phyloP scores from a whole-genome alignment of 2,329 filamentous ascomycete genomes.

The Aspergillus ibericus region DNA sequence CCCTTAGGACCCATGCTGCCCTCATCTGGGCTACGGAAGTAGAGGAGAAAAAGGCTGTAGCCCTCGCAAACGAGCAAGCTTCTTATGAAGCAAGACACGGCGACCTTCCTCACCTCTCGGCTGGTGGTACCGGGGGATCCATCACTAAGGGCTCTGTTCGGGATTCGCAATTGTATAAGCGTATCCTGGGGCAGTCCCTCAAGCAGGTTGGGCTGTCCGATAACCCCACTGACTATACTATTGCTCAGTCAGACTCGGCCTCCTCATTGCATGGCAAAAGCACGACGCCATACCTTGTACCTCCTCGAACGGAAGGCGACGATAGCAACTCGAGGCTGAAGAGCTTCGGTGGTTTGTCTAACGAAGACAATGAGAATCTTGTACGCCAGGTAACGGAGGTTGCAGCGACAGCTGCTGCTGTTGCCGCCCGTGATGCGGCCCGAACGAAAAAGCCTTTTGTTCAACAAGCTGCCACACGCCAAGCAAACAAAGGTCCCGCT shows the following conservation, averaged over 20 bases:
- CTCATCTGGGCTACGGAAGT: conserved; percentile 91
- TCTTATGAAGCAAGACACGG: conserved; percentile 38
- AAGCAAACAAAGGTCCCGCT: conserved; percentile 38
- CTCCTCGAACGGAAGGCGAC: conserved; percentile 61
- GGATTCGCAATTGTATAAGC: conserved; percentile 86
- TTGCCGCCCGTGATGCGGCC: conserved; percentile 76
- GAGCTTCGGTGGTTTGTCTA: conserved; percentile 66
- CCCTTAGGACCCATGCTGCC: conserved; percentile 89
- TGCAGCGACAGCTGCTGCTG: conserved; percentile 83
- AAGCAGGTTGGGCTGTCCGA: conserved; percentile 74
- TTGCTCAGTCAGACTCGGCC: conserved; percentile 29
- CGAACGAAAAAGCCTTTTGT: conserved; percentile 53
- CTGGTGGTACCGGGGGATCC: conserved; percentile 42
- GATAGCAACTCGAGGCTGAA: conserved; percentile 34
- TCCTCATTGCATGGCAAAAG: conserved; percentile 24
- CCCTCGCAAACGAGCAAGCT: conserved; percentile 30
- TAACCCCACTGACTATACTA: conserved; percentile 45
- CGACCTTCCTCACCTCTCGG: conserved; percentile 31
- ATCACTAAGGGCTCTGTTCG: conserved; percentile 68
- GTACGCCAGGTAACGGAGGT: conserved; percentile 90
- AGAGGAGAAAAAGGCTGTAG: conserved; percentile 68
- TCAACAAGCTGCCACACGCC: conserved; percentile 32
- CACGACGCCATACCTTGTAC: conserved; percentile 69
- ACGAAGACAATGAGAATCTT: conserved; percentile 77
- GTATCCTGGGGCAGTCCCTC: conserved; percentile 86